Evolutionary conservation across 1,284 basidiomycete species (phyloP).

Genomic region (Cutaneotrichosporon dermatis): DNA sequence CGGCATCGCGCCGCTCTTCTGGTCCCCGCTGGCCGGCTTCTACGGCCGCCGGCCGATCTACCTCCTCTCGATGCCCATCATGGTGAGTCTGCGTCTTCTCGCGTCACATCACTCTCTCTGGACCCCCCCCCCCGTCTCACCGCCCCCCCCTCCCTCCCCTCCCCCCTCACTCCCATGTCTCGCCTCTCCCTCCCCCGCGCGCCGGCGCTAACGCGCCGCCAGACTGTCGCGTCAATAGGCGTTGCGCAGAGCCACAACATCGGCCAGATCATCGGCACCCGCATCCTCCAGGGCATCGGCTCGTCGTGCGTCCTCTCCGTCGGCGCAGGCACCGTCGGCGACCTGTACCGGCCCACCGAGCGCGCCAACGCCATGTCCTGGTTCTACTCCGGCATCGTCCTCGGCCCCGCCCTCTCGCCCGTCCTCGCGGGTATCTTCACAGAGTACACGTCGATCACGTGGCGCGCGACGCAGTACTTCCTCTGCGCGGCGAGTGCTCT

Average conservation of each 20-base stretch:
- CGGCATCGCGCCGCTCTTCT: conserved; percentile 52
- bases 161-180: no score
- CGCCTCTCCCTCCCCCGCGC: no score
- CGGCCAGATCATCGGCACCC: conserved; percentile 57
- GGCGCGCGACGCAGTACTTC: conserved; percentile 62
- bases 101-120: not conserved
- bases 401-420: conserved; percentile 46
- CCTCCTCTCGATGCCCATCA: conserved; percentile 58
- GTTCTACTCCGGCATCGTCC: conserved; percentile 55
- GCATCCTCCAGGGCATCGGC: conserved; percentile 60
- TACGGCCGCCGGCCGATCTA: conserved; percentile 63
- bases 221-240: conserved; percentile 56
- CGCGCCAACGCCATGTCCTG: conserved; percentile 61
- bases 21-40: conserved; percentile 56
- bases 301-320: conserved; percentile 55
- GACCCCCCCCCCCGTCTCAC: not conserved
- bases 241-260: conserved; percentile 55
- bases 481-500: conserved; percentile 52
- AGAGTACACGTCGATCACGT: conserved; percentile 52
- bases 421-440: conserved; percentile 48
- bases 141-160: no score
- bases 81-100: conserved; percentile 38
- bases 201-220: not conserved
- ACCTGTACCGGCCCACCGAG: conserved; percentile 61
- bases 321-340: conserved; percentile 61